Evolutionary conservation across 2,329 filamentous ascomycete species (phyloP), one percentile per base, ranked within the genome.

Genomic region (Ophiognomonia clavigignenti-juglandacearum): DNA sequence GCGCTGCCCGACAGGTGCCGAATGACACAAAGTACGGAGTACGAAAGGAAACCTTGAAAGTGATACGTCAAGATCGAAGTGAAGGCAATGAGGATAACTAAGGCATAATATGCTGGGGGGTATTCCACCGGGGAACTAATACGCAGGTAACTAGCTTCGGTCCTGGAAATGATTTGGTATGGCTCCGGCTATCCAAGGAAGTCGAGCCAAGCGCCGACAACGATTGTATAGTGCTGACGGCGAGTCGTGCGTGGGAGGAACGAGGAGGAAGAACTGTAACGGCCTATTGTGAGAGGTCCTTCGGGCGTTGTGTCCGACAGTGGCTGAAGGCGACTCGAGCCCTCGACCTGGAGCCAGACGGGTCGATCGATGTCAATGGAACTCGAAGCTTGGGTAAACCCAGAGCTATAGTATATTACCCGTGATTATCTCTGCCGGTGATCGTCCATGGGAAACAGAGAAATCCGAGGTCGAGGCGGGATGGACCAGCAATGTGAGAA

Each of bases 211-310:
- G 34, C 20, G 32, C 41, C 26, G n/a, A n/a, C n/a, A n/a, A n/a
- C n/a, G n/a, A n/a, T n/a, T 34, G 22, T 35, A 37, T 47, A 51
- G 48, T 47, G 48, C 48, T 47, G 48, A 50, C 48, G 29, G n/a
- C n/a, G n/a, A 36, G 19, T 39, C 14, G 19, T 37, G 36, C 26
- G 39, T 18, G 39, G 32, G 32, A 16, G 32, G 32, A 16, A 35
- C n/a, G 9, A 16, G n/a, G 22, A 37, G 14, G n/a, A 37, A 22
- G 32, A 35, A 6, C 13, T 9, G 32, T 16, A 16, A 35, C 14
- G 32, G 19, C 32, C 16, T 35, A 35, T 35, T 16, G 9, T 35
- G 19, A 14, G 32, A 16, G 29, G 13, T 4, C 6, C 3, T n/a
- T n/a, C n/a, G n/a, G n/a, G n/a, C n/a, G n/a, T n/a, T n/a, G 16